A percentile compares a stretch with the other conserved stretches of the same genome.
phyloP scores from a whole-genome alignment of 2,329 filamentous ascomycete genomes.

The Fusarium poae region DNA sequence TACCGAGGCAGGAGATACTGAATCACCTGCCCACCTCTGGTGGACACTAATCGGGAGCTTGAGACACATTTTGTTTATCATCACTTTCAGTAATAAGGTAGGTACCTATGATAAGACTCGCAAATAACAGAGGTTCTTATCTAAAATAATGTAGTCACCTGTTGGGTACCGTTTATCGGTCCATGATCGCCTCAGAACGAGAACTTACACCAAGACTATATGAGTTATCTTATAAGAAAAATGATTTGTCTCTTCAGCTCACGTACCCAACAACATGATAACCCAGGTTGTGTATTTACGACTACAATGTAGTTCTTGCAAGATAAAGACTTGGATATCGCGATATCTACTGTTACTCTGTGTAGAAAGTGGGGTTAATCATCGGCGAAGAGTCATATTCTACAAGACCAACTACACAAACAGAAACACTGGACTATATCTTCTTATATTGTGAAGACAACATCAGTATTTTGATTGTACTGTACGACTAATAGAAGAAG shows the following conservation, averaged over 20 bases:
- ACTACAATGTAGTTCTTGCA: background rate
- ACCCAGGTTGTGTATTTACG: background rate
- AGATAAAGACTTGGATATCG: background rate
- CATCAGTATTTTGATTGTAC: too few relatives aligned
- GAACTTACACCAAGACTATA: too few relatives aligned
- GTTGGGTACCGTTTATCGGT: too few relatives aligned
- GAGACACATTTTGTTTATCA: too few relatives aligned
- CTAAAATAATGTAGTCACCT: too few relatives aligned
- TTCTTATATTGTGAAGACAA: background rate
- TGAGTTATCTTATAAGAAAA: background rate
- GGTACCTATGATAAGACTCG: too few relatives aligned
- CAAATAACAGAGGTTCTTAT: too few relatives aligned
- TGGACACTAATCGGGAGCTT: too few relatives aligned
- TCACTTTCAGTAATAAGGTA: too few relatives aligned
- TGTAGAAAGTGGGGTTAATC: conserved; percentile 7
- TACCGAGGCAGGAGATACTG: background rate
- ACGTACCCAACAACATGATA: too few relatives aligned
- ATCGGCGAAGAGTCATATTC: conserved; percentile 27
- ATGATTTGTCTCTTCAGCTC: background rate
- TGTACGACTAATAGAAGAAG: background rate
- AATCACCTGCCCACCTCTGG: background rate
- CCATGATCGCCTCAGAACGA: too few relatives aligned
- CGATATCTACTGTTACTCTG: background rate
- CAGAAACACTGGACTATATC: too few relatives aligned
- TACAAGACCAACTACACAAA: background rate